phyloP scores from a whole-genome alignment of 345 rosid species.

The Salix dunnii region DNA sequence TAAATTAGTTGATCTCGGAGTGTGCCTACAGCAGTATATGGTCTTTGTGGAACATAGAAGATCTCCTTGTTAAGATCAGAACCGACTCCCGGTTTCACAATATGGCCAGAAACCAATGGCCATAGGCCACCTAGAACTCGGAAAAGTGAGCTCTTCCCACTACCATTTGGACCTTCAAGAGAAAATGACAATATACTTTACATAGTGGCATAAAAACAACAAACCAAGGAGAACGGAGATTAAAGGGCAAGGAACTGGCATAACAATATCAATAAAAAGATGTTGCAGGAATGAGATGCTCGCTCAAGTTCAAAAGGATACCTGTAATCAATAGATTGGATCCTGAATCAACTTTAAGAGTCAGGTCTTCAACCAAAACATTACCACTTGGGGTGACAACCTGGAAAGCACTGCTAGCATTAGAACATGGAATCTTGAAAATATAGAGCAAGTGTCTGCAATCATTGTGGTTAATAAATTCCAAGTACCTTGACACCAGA shows the following conservation, averaged over 20 bases:
- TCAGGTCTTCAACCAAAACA: conserved; percentile 88
- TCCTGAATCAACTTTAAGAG: conserved; percentile 80
- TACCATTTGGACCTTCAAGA: conserved; percentile 92
- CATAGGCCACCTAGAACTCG: conserved; percentile 99
- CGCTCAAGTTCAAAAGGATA: conserved; percentile 26
- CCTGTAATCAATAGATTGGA: conserved; percentile 98
- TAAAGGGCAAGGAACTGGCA: conserved; percentile 1
- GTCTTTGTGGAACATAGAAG: conserved; percentile 96
- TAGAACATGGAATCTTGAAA: conserved; percentile 16
- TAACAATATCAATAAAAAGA: not conserved
- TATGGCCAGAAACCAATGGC: conserved; percentile 92
- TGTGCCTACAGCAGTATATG: conserved; percentile 97
- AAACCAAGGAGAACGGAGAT: not conserved
- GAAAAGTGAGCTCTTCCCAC: conserved; percentile 99
- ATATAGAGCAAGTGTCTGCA: not conserved
- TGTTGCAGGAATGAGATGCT: conserved; percentile 7
- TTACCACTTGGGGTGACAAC: conserved; percentile 96
- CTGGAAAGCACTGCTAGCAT: conserved; percentile 38
- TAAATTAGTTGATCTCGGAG: conserved; percentile 95
- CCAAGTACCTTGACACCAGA: conserved; percentile 83
- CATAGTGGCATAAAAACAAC: not conserved
- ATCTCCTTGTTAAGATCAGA: conserved; percentile 98
- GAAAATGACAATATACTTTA: conserved; percentile 16
- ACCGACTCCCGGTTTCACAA: conserved; percentile 96
- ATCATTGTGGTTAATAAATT: conserved; percentile 4